Percentiles rank a stretch among this genome's conserved stretches.
phyloP scores from a whole-genome alignment of 2,329 filamentous ascomycete species.

The Ilyonectria sp. region DNA sequence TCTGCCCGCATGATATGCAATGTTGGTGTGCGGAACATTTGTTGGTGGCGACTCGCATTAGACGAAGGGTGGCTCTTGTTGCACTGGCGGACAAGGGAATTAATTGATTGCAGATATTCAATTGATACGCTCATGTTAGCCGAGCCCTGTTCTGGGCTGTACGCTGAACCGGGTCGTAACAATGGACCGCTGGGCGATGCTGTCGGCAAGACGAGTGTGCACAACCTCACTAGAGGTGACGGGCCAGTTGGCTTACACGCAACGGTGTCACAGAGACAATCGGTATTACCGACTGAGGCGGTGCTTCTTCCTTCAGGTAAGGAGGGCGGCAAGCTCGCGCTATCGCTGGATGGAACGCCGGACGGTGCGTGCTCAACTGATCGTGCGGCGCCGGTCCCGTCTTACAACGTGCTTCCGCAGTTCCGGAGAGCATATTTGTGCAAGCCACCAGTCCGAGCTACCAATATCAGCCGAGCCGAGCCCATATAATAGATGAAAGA shows the following conservation, averaged over 20 bases:
- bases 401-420: slow-evolving; percentile 11
- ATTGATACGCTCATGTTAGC: background rate
- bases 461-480: slow-evolving; percentile 27
- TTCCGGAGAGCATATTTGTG: slow-evolving; percentile 21
- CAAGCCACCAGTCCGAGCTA: slow-evolving; percentile 13
- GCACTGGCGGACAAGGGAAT: background rate
- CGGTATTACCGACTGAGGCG: slow-evolving; percentile 3
- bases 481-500: slow-evolving; percentile 30
- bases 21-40: slow-evolving; percentile 15
- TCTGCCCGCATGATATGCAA: slow-evolving; percentile 26
- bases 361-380: slow-evolving; percentile 19
- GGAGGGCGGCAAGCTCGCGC: slow-evolving; percentile 2
- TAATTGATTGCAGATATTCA: slow-evolving; percentile 16
- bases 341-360: slow-evolving; percentile 6
- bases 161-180: slow-evolving; percentile 3
- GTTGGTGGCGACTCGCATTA: background rate
- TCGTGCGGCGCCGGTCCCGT: slow-evolving; percentile 5
- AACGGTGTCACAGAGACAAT: background rate
- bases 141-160: background rate
- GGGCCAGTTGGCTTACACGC: background rate
- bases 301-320: slow-evolving; percentile 13
- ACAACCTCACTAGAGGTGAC: background rate
- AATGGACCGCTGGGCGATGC: background rate
- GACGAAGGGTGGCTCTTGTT: slow-evolving; percentile 5
- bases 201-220: background rate